Evolutionary conservation across 495 filamentous ascomycete genomes (phyloP), one percentile per base, ranked within the genome.

Genomic region (Penicillium flavigenum): DNA sequence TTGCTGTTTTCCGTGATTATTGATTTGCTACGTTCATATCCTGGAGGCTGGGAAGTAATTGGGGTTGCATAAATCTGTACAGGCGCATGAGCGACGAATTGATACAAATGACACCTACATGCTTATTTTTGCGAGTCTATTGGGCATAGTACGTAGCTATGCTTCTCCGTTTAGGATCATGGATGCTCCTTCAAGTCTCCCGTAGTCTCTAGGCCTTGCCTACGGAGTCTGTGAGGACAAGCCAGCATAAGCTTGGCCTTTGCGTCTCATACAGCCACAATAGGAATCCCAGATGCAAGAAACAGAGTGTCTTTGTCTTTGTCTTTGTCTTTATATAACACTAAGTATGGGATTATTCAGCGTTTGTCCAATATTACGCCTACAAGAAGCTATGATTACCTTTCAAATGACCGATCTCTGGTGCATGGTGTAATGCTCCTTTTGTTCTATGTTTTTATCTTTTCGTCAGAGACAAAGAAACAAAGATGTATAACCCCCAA

Each of bases 1-100:
- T 98, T 34, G 86, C 86, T 31, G 76, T 92, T 19, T 79, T 98
- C 59, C 79, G 88, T 53, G 94, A 99, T 72, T 97, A 87, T 66
- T 92, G 62, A 81, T 50, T 27, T 27, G 8, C 12, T 26, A 12
- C 9, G n/a, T 47, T 44, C 19, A 38, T 42, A 48, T 34, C 31
- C 27, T 34, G 26, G 34, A 26, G 17, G 41, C 19, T 19, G 50
- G 36, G 22, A 50, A 12, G 17, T 14, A 39, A 27, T 34, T 54
- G 45, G 39, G 34, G 55, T 54, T 58, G 36, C 51, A 58, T 58
- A 51, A 39, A 55, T 50, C 27, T 51, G 44, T 55, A 62, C 31
- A 58, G 54, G 47, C 46, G 42, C 43, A 62, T 51, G 56, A 63
- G 60, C 60, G 57, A 63, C 42, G 57, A 60, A 56, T 51, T 39